phyloP scores from a whole-genome alignment of 345 rosid species.

The Eucalyptus sp. region DNA sequence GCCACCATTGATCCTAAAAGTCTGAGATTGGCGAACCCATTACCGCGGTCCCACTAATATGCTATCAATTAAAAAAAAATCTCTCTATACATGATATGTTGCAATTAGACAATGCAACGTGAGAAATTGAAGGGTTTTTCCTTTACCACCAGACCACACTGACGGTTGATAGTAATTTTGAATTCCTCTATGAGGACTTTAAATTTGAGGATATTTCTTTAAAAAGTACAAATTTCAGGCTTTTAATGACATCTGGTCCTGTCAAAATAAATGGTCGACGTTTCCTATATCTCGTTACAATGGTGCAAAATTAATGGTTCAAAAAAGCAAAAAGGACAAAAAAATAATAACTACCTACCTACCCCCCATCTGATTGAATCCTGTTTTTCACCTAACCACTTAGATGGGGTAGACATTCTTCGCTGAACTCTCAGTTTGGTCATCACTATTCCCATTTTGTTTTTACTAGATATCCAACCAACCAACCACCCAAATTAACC shows the following conservation, averaged over 20 bases:
- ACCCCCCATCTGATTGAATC: not conserved
- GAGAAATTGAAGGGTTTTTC: not conserved
- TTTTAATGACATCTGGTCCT: not conserved
- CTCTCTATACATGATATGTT: not conserved
- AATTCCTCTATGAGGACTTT: not conserved
- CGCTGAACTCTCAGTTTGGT: not conserved
- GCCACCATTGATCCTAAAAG: not conserved
- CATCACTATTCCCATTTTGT: not conserved
- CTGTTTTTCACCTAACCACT: not conserved
- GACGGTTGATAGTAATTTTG: not conserved
- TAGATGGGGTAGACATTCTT: not conserved
- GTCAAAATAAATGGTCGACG: not conserved
- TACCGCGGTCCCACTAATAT: fast-evolving
- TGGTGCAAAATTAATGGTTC: not conserved
- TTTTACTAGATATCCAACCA: not conserved
- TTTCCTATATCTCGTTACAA: not conserved
- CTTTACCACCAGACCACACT: not conserved
- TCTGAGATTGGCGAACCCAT: not conserved
- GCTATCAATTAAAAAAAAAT: not conserved
- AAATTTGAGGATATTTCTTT: not conserved
- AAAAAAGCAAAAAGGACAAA: not conserved
- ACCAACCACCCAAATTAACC: not conserved
- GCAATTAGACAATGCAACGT: not conserved
- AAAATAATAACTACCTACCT: not conserved
- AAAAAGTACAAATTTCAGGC: not conserved